Evolutionary conservation across 495 filamentous ascomycete species (phyloP).

Genomic region (Xylaria bambusicola): DNA sequence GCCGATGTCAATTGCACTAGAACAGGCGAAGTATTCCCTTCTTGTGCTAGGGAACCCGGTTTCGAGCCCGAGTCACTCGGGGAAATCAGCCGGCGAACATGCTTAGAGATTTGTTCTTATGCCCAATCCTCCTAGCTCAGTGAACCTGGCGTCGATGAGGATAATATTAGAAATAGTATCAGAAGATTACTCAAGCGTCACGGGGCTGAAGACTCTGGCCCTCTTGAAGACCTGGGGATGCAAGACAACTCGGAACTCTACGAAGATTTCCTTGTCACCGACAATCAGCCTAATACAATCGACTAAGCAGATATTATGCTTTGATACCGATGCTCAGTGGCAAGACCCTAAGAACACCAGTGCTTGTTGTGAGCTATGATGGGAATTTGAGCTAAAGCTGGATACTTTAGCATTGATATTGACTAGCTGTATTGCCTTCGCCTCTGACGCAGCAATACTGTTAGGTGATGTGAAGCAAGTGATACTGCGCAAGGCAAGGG

Average conservation of each 20-base stretch:
- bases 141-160: background rate
- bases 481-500: no score
- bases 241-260: background rate
- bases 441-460: no score
- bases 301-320: no score
- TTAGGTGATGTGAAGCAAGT: no score
- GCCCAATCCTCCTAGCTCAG: background rate
- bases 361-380: no score
- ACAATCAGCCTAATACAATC: no score
- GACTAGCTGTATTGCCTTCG: no score
- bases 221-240: background rate
- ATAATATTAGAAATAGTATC: background rate
- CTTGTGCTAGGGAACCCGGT: background rate
- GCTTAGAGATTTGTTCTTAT: background rate
- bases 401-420: no score
- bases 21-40: constrained; percentile 12
- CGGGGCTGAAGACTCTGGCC: background rate
- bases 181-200: background rate
- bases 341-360: no score
- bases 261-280: no score
- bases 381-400: no score
- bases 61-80: background rate
- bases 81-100: background rate
- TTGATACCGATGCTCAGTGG: no score
- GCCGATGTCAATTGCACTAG: constrained; percentile 19